A percentile compares a stretch with the other conserved stretches of the same genome.
phyloP scores from a whole-genome alignment of 441 rosid genomes.

The Hura crepitans region DNA sequence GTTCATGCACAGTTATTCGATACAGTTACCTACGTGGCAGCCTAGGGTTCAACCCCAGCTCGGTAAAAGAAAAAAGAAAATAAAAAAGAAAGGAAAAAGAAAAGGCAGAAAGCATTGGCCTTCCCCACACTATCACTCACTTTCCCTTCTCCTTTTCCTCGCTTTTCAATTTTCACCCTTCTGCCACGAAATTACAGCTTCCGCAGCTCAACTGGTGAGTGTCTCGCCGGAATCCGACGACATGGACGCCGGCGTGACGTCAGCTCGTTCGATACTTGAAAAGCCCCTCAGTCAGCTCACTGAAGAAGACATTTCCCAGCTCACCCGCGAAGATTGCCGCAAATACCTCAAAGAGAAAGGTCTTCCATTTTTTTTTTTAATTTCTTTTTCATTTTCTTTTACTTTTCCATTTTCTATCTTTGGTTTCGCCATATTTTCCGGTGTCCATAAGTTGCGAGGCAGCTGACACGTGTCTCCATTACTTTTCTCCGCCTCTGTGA shows the following conservation, averaged over 20 bases:
- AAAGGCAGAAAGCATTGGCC: background rate
- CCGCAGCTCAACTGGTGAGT: slow-evolving; percentile 19
- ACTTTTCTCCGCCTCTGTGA: background rate
- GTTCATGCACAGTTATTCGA: slow-evolving; percentile 28
- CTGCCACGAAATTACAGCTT: slow-evolving; percentile 12
- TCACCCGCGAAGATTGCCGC: slow-evolving; percentile 98
- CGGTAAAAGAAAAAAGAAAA: background rate
- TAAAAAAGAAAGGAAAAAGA: background rate
- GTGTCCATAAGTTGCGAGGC: slow-evolving; percentile 30
- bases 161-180: background rate
- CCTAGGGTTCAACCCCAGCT: slow-evolving; percentile 55
- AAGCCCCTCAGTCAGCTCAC: slow-evolving; percentile 82
- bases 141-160: background rate
- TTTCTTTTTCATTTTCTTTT: background rate
- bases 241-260: slow-evolving; percentile 51
- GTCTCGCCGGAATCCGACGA: slow-evolving; percentile 32
- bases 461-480: slow-evolving; percentile 48
- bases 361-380: slow-evolving; percentile 13
- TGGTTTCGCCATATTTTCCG: slow-evolving; percentile 29
- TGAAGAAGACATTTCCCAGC: slow-evolving; percentile 97
- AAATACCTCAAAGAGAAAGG: slow-evolving; percentile 95
- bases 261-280: slow-evolving; percentile 65
- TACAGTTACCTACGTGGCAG: slow-evolving; percentile 56
- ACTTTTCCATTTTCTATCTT: slow-evolving; percentile 5
- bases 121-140: background rate